Evolutionary conservation across 106 monocot genomes (phyloP).

Genomic region (Dioscorea dumetorum): DNA sequence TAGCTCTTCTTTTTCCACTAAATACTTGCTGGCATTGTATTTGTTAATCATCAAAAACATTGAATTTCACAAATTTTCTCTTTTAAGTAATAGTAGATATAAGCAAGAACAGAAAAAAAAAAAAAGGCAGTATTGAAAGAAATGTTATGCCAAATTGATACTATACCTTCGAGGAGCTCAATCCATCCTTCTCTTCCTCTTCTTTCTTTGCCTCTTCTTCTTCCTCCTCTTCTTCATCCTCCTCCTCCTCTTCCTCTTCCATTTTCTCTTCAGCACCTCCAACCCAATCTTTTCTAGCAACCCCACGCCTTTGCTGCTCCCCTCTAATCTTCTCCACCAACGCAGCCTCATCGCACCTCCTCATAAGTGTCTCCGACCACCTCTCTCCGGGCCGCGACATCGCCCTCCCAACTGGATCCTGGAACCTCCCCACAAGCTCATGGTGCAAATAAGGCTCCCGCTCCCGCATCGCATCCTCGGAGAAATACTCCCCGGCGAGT

Average conservation of each 20-base stretch:
- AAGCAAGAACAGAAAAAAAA: too few relatives aligned
- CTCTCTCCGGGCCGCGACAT: slow-evolving; percentile 77
- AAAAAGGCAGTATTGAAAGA: too few relatives aligned
- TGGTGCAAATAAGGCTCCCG: slow-evolving; percentile 91
- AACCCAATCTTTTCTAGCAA: slow-evolving; percentile 68
- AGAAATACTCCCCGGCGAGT: slow-evolving; percentile 68
- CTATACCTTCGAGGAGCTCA: slow-evolving; percentile 2
- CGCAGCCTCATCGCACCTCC: slow-evolving; percentile 66
- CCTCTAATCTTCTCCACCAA: slow-evolving; percentile 63
- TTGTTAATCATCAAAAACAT: too few relatives aligned
- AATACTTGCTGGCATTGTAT: too few relatives aligned
- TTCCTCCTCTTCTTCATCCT: slow-evolving; percentile 29
- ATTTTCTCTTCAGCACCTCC: slow-evolving; percentile 39
- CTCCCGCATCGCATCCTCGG: slow-evolving; percentile 91
- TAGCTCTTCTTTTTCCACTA: too few relatives aligned
- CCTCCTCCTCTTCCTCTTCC: slow-evolving; percentile 56
- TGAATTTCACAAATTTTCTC: too few relatives aligned
- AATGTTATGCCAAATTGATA: too few relatives aligned
- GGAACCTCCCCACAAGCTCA: slow-evolving; percentile 74
- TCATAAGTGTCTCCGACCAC: slow-evolving; percentile 92
- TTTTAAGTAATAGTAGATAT: too few relatives aligned
- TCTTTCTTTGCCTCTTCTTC: slow-evolving; percentile 5
- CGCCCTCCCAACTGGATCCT: slow-evolving; percentile 64
- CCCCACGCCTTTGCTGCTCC: slow-evolving; percentile 76
- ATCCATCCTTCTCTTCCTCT: slow-evolving; percentile 7